A percentile compares a stretch with the other conserved stretches of the same genome.
phyloP scores from a whole-genome alignment of 1,284 basidiomycete genomes.

The Farysia itapuensis region DNA sequence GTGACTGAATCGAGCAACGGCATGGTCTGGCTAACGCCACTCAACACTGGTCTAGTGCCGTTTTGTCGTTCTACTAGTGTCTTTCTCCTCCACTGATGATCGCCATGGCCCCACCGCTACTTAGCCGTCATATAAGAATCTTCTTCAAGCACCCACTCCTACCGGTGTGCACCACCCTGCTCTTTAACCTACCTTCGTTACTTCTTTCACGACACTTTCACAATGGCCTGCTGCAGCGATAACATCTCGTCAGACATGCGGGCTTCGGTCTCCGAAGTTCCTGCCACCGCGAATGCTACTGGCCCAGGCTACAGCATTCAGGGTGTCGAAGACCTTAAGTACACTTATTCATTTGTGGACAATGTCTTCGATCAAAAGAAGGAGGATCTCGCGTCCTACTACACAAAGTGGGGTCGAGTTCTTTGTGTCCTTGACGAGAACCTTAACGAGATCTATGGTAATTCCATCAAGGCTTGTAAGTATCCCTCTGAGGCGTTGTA shows the following conservation, averaged over 20 bases:
- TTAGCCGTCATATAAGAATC: too few species aligned
- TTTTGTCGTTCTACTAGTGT: too few species aligned
- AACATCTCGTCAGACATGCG: slow-evolving; percentile 60
- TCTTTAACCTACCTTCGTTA: background rate
- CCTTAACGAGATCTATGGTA: slow-evolving; percentile 57
- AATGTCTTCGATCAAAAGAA: slow-evolving; percentile 62
- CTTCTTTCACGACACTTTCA: slow-evolving; percentile 1
- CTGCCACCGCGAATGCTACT: slow-evolving; percentile 39
- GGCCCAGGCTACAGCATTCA: slow-evolving; percentile 49
- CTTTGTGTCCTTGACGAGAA: slow-evolving; percentile 62
- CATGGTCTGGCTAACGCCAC: too few species aligned
- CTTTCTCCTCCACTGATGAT: too few species aligned
- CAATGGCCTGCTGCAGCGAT: slow-evolving; percentile 38
- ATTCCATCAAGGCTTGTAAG: slow-evolving; percentile 47
- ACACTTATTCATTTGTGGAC: slow-evolving; percentile 61
- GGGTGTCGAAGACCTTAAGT: slow-evolving; percentile 49
- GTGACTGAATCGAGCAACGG: too few species aligned
- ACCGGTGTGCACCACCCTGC: too few species aligned
- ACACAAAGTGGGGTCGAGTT: slow-evolving; percentile 62
- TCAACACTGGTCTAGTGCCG: too few species aligned
- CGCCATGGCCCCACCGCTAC: too few species aligned
- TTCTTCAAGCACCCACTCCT: too few species aligned
- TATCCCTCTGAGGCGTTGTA: too few species aligned
- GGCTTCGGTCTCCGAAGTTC: slow-evolving; percentile 59
- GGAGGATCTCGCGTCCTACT: slow-evolving; percentile 61